Evolutionary conservation across 495 filamentous ascomycete genomes (phyloP), one percentile per base, ranked within the genome.

Genomic region (Recurvomyces mirabilis): DNA sequence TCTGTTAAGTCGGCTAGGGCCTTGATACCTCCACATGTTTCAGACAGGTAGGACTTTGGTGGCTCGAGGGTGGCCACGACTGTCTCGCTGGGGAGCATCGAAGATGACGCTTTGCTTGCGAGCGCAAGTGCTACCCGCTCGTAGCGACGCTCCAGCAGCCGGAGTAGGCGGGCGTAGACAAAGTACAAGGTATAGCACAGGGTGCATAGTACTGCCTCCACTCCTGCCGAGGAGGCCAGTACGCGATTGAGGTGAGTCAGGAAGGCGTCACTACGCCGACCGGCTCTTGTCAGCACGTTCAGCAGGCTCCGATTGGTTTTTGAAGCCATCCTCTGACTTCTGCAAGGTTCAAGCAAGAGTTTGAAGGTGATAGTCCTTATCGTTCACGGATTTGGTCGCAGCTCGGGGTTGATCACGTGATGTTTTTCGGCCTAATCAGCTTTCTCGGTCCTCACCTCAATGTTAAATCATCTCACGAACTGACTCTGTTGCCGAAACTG

Each of bases 1-100:
- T 62, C 68, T 21, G 83, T 67, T 38, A 81, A 55, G 9, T 51
- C 47, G 2, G 69, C 64, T 1, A 84, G 63, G 2, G 68, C 64
- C 35, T 70, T 65, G 13, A 77, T 29, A 3, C 34, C 18, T 0
- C 39, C 41, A n/a, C 26, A 38, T 0, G 40, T 21, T 5, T 36
- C 21, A 0, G 37, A 49, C 13, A 62, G 43, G 2, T 25, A 57
- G 4, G 67, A 54, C 35, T 56, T 55, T 4, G 71, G 62, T 1
- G 59, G 54, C 4, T 69, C 61, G 10, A 70, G 63, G 12, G 61
- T 37, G 4, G 68, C 64, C 4, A 70, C 63, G 26, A 66, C 42
- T 4, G 65, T 51, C n/a, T 68, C 62, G 43, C 58, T 52, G 14
- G 64, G 48, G 21, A 60, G 47, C n/a, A 63, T 44, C 5, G 52